phyloP scores from a whole-genome alignment of 495 filamentous ascomycete species.

The Pyrenopolyporus hunteri region DNA sequence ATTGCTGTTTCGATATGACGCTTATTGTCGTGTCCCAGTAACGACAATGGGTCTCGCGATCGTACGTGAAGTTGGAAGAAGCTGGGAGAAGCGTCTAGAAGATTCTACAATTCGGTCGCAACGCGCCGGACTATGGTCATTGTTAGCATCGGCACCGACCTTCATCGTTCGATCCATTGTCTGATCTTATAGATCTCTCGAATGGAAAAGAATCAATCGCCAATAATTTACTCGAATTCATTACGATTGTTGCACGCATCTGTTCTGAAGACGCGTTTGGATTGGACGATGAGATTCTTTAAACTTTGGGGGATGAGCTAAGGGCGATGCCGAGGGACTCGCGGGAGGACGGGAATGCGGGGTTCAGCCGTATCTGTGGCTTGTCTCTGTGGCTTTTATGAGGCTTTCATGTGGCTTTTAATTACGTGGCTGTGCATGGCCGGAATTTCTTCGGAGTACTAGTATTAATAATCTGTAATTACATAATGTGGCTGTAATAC shows the following conservation, averaged over 20 bases:
- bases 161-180: not conserved
- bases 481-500: constrained; percentile 2
- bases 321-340: not conserved
- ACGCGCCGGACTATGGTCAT: not conserved
- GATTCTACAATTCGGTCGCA: constrained; percentile 27
- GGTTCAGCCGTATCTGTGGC: not conserved
- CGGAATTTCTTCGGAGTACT: constrained; percentile 1
- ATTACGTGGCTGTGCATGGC: not conserved
- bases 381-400: not conserved
- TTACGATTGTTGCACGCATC: constrained; percentile 2
- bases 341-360: no score
- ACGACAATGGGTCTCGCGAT: constrained; percentile 25
- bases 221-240: constrained; percentile 4
- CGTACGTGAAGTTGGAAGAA: constrained; percentile 35
- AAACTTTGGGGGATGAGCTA: not conserved
- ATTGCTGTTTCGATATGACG: constrained; percentile 7
- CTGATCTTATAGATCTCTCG: not conserved
- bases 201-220: not conserved
- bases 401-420: not conserved
- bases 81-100: constrained; percentile 35
- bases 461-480: no score
- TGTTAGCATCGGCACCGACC: not conserved
- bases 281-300: not conserved
- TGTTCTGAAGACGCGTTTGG: not conserved
- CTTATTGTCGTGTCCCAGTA: constrained; percentile 8